Base-by-base conservation (phyloP, 352 stramenopile species). In the Phytophthora foliorum region DNA sequence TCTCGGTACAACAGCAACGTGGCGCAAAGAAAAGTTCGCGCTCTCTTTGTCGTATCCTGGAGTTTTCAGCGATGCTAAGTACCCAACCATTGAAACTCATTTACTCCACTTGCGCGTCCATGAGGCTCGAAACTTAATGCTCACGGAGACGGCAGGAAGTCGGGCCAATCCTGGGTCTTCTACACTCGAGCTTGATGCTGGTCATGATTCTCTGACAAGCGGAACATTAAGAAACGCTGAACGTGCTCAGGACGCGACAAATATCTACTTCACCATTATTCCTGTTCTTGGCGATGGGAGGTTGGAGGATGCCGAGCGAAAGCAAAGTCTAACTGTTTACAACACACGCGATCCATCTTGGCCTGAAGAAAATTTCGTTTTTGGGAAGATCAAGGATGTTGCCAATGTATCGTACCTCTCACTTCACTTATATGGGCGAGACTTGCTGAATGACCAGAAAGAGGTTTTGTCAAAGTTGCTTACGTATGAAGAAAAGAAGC, bases 271-370 rank as follows among this genome's bases (percentile, higher is more conserved):
- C 52, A 91, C 86, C 1, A 65, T 91, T 16, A 86, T 89, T 31
- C 82, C 86, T 11, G 82, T 93, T 21, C 64, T 80, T 14, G 60
- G 57, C 1, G 72, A 78, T 29, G 82, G 84, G 7, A 72, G 77
- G 5, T 34, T 89, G 3, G 72, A 80, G 21, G 67, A 82, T 45
- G 27, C 53, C 0, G 83, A 90, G 44, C 69, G 69, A 27, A 76
- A 87, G 38, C 83, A 93, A 53, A 87, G 83, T 38, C 41, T 92
- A 13, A 92, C 86, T 10, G 83, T 93, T 8, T 93, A 92, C 50
- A 78, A 82, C 10, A 86, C 77, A 16, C 63, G 75, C 2, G 79
- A 82, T 72, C 86, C 86, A 16, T 72, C 69, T 25, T 93, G 86
- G 86, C 86, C 83, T 0, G 63, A 88, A 14, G 63, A 90, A 50